These are phyloP conservation scores for Tylopilus sp. DNA, from an alignment of 1,284 basidiomycete species.

Conservation along the genomic window DNA sequence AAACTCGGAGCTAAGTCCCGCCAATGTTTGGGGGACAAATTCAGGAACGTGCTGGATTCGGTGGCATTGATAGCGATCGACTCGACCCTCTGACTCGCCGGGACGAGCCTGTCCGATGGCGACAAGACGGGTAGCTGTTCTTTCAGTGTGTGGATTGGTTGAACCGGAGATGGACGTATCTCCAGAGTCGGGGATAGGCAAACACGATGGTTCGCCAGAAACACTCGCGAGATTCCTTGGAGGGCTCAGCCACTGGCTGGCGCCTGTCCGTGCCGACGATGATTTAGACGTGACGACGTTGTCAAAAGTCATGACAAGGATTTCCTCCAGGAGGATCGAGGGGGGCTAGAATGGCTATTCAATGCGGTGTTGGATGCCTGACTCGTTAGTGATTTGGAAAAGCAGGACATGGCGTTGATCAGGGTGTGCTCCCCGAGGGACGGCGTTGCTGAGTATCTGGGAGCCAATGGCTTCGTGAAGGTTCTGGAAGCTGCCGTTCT, in stretches of 20 bases:
- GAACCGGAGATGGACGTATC: conserved; percentile 13
- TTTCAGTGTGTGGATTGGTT: conserved; percentile 9
- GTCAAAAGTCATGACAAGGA: conserved; percentile 22
- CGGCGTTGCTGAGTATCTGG: neutral
- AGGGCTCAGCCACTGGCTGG: conserved; percentile 2
- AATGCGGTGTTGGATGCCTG: too few relatives aligned
- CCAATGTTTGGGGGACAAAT: conserved; percentile 22
- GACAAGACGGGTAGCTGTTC: conserved; percentile 21
- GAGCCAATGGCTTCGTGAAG: too few relatives aligned
- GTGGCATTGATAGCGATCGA: conserved; percentile 16
- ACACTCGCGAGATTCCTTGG: conserved; percentile 18
- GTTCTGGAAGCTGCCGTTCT: neutral
- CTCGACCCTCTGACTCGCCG: conserved; percentile 14
- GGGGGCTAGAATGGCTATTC: conserved; percentile 9
- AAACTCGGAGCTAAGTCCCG: conserved; percentile 11
- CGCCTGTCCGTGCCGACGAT: neutral
- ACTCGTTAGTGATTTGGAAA: neutral
- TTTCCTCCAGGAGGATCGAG: conserved; percentile 15
- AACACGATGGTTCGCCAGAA: conserved; percentile 19
- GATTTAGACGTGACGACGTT: conserved; percentile 15
- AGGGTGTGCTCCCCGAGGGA: neutral
- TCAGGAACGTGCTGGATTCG: conserved; percentile 14
- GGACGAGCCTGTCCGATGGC: neutral
- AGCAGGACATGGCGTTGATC: neutral
- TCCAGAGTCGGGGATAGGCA: conserved; percentile 22